Evolutionary conservation across 1,284 basidiomycete genomes (phyloP).

Genomic region (Sphaerobolus stellatus): DNA sequence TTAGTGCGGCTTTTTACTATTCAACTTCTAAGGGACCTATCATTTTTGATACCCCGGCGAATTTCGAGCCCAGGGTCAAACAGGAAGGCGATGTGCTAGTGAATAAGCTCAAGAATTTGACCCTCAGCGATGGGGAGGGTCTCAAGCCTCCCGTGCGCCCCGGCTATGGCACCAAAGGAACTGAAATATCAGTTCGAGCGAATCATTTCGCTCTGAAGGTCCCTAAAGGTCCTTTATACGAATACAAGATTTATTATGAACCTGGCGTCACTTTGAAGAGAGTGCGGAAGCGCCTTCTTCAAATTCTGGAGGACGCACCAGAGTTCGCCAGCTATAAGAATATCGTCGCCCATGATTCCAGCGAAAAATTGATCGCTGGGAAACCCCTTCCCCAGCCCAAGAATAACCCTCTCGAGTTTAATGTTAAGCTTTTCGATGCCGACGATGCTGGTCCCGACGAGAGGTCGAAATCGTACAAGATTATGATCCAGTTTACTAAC

Average conservation of each 20-base stretch:
- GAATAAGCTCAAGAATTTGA: constrained; percentile 44
- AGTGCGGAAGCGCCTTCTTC: constrained; percentile 66
- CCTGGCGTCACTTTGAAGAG: constrained; percentile 52
- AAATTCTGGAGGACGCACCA: constrained; percentile 60
- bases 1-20: background rate
- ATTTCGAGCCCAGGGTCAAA: constrained; percentile 62
- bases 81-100: constrained; percentile 59
- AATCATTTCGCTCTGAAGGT: constrained; percentile 72
- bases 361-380: constrained; percentile 61
- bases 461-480: constrained; percentile 55
- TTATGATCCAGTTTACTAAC: constrained; percentile 60
- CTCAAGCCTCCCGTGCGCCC: constrained; percentile 65
- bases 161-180: constrained; percentile 62
- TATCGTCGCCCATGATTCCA: constrained; percentile 67
- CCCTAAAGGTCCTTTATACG: constrained; percentile 59
- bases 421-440: constrained; percentile 58
- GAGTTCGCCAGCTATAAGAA: constrained; percentile 57
- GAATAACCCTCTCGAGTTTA: constrained; percentile 53
- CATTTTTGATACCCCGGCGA: constrained; percentile 44
- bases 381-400: constrained; percentile 41
- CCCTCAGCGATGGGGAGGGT: constrained; percentile 33
- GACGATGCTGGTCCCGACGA: constrained; percentile 50
- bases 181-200: constrained; percentile 59
- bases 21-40: background rate
- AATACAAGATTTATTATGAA: constrained; percentile 66